Conservation (phyloP, 768 basidiomycete genomes). For the Mycena pura region DNA sequence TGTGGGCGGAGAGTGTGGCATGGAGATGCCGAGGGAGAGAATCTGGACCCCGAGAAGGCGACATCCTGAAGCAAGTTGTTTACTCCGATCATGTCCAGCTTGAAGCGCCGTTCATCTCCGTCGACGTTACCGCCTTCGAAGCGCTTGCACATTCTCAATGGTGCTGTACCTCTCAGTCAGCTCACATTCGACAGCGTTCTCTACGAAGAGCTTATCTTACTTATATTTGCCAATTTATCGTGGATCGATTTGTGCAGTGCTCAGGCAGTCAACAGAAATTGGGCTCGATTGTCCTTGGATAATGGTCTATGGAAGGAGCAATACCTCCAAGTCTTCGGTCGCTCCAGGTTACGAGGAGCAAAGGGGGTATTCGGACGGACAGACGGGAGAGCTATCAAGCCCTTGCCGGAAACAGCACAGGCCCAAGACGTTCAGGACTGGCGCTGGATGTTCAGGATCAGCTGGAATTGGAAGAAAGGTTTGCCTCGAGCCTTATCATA, state of each 20-base stretch:
- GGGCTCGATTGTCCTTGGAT: constrained; percentile 70
- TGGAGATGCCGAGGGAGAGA: constrained; percentile 67
- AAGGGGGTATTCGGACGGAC: constrained; percentile 63
- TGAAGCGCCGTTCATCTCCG: constrained; percentile 58
- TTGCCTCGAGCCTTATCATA: constrained; percentile 21
- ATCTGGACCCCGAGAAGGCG: constrained; percentile 58
- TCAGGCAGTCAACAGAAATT: constrained; percentile 68
- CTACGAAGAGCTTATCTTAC: constrained; percentile 79
- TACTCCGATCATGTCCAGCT: constrained; percentile 50
- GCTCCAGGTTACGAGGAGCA: constrained; percentile 69
- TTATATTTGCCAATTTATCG: constrained; percentile 74
- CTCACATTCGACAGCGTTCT: constrained; percentile 61
- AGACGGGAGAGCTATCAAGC: constrained; percentile 65
- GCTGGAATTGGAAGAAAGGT: constrained; percentile 83
- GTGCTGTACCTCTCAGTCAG: constrained; percentile 18
- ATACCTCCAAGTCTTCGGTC: constrained; percentile 70
- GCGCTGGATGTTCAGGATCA: background rate
- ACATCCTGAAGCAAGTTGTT: constrained; percentile 43
- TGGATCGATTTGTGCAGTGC: constrained; percentile 71
- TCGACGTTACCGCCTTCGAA: constrained; percentile 62
- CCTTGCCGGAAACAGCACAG: constrained; percentile 60
- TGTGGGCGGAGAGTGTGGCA: constrained; percentile 67
- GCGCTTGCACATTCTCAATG: constrained; percentile 48
- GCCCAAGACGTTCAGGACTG: constrained; percentile 33
- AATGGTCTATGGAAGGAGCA: constrained; percentile 77